These are phyloP conservation scores for Pichia sp. DNA, from an alignment of 1,139 yeast genomes.

Conservation along the genomic window DNA sequence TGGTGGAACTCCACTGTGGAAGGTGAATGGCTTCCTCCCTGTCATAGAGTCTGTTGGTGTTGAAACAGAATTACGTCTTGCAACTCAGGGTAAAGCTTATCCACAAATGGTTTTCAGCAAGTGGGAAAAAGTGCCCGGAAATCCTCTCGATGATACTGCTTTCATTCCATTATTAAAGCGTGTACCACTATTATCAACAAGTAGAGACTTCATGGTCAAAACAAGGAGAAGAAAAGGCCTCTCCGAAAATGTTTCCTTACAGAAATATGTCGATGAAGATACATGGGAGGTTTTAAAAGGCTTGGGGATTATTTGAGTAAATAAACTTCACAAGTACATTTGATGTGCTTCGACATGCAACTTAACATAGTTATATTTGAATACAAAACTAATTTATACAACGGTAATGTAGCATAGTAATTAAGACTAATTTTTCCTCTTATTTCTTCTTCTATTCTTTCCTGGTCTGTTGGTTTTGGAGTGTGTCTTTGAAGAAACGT, in stretches of 20 bases:
- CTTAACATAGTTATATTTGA: not conserved
- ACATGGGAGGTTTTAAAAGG: slow-evolving; percentile 49
- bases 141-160: slow-evolving; percentile 70
- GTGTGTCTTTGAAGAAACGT: slow-evolving; percentile 14
- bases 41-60: slow-evolving; percentile 88
- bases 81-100: slow-evolving; percentile 75
- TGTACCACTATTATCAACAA: slow-evolving; percentile 63
- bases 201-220: slow-evolving; percentile 85
- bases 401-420: not conserved
- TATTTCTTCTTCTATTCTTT: slow-evolving; percentile 54
- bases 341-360: not conserved
- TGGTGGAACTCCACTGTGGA: slow-evolving; percentile 69
- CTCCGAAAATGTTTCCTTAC: slow-evolving; percentile 70
- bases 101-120: slow-evolving; percentile 59
- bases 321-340: not conserved
- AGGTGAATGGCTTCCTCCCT: slow-evolving; percentile 65
- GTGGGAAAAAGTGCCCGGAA: slow-evolving; percentile 87
- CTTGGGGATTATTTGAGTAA: slow-evolving; percentile 16
- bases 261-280: slow-evolving; percentile 64
- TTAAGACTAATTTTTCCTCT: slow-evolving; percentile 18
- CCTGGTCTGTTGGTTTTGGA: slow-evolving; percentile 59
- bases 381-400: slow-evolving; percentile 2
- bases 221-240: slow-evolving; percentile 85
- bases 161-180: slow-evolving; percentile 68
- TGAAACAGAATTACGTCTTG: slow-evolving; percentile 76